Percentiles rank a stretch among this genome's conserved stretches.
These are phyloP conservation scores for Malus asiatica DNA, from an alignment of 306 rosid genomes.

Conservation along the genomic window DNA sequence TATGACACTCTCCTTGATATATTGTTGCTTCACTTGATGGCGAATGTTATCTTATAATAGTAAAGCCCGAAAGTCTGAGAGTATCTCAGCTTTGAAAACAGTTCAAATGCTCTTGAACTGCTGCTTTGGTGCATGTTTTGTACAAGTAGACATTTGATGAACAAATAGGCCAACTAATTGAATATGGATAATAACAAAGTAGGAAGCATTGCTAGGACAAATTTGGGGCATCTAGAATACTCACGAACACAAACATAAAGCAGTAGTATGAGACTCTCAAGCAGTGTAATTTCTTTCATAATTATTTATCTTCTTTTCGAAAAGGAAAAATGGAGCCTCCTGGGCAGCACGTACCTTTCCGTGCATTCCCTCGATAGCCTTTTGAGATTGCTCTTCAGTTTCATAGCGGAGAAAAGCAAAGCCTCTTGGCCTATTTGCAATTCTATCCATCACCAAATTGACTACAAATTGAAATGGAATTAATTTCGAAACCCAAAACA, in stretches of 20 bases:
- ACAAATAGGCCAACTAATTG: background rate
- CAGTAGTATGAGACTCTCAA: background rate
- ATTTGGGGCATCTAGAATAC: background rate
- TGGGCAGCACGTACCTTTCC: constrained; percentile 51
- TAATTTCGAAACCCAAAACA: background rate
- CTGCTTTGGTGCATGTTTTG: background rate
- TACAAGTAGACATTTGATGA: background rate
- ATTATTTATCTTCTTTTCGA: background rate
- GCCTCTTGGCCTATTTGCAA: constrained; percentile 93
- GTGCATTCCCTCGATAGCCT: constrained; percentile 91
- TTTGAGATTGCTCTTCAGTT: constrained; percentile 68
- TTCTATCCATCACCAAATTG: constrained; percentile 86
- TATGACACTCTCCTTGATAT: too few species aligned
- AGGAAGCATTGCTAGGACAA: background rate
- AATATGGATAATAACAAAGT: background rate
- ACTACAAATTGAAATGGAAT: constrained; percentile 29
- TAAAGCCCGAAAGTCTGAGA: background rate
- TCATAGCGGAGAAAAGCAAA: constrained; percentile 82
- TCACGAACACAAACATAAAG: background rate
- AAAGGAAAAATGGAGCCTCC: background rate
- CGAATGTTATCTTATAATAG: too few species aligned
- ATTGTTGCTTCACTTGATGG: too few species aligned
- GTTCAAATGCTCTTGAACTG: background rate
- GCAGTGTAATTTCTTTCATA: background rate
- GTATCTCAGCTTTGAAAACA: background rate